A percentile compares a stretch with the other conserved stretches of the same genome.
Conservation (phyloP, 495 filamentous ascomycete genomes). For the Clavariopsis aquatica region DNA sequence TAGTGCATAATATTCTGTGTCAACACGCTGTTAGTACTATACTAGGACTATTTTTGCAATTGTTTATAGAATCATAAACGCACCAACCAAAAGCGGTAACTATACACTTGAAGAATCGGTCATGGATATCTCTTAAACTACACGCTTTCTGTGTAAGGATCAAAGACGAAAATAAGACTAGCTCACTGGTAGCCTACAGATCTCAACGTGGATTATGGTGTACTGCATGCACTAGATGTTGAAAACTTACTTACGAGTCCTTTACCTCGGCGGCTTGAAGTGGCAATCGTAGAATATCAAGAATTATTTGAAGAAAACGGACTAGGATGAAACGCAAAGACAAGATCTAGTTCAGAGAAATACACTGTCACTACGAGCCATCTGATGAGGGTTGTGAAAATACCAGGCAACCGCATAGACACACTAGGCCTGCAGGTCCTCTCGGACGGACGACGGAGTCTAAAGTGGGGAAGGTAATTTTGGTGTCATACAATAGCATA, state of each 20-base stretch:
- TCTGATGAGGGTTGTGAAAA: background rate
- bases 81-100: too few relatives aligned
- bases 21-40: background rate
- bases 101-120: background rate
- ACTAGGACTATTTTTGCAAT: background rate
- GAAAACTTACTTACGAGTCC: slow-evolving; percentile 5
- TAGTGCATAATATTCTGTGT: background rate
- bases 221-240: background rate
- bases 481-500: background rate
- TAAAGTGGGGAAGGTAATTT: background rate
- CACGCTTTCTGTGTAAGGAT: background rate
- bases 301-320: background rate
- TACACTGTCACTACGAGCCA: background rate
- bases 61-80: too few relatives aligned
- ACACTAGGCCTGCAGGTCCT: background rate
- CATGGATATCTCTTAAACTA: background rate
- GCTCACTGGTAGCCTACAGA: background rate
- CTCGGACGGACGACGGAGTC: slow-evolving; percentile 9
- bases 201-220: background rate
- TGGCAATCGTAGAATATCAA: background rate
- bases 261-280: slow-evolving; percentile 13
- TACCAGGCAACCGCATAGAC: slow-evolving; percentile 10
- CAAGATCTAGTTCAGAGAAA: slow-evolving; percentile 4
- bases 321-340: background rate
- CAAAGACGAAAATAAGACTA: background rate